Conservation (phyloP, 2,329 filamentous ascomycete genomes). For the Aspergillus sp. region DNA sequence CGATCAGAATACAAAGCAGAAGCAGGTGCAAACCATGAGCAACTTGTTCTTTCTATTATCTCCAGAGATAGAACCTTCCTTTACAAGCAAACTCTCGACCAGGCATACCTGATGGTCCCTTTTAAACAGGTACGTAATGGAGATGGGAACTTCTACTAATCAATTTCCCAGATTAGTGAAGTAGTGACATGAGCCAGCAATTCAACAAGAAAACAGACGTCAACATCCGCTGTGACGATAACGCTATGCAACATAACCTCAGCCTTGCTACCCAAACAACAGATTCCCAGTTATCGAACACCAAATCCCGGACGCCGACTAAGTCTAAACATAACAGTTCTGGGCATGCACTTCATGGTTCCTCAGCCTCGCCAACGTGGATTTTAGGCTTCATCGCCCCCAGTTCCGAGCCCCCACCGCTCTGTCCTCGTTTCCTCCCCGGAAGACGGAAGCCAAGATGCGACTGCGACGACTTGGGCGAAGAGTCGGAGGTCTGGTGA, state of each 20-base stretch:
- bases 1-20: no score
- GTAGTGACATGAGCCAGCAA: no score
- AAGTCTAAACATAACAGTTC: neutral
- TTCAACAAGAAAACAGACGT: no score
- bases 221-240: neutral
- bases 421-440: constrained; percentile 62
- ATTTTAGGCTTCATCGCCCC: constrained; percentile 47
- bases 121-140: no score
- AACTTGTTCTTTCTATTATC: no score
- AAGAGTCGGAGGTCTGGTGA: constrained; percentile 27
- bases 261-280: neutral
- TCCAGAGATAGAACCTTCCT: no score
- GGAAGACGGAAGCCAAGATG: constrained; percentile 57
- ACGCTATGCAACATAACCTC: neutral
- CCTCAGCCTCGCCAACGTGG: constrained; percentile 8
- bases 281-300: neutral
- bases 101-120: no score
- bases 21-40: no score
- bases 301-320: neutral
- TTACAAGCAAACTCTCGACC: no score
- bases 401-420: constrained; percentile 62
- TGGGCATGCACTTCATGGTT: constrained; percentile 9
- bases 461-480: constrained; percentile 33
- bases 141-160: no score
- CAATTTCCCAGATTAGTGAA: no score